These are phyloP conservation scores for Omphalotus guepiniiformis DNA, from an alignment of 768 basidiomycete genomes.

Conservation along the genomic window DNA sequence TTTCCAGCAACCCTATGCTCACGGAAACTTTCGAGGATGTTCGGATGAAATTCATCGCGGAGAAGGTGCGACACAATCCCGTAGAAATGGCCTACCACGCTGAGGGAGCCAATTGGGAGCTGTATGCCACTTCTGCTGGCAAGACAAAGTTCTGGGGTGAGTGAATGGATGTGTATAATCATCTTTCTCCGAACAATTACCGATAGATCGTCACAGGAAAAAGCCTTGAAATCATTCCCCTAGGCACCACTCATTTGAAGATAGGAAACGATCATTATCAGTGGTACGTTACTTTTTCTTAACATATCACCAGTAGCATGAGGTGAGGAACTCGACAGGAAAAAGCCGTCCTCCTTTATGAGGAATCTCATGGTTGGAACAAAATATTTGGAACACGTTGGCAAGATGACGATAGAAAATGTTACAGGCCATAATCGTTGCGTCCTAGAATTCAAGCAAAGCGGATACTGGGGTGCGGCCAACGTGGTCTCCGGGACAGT, in stretches of 20 bases:
- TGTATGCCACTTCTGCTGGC: constrained; percentile 72
- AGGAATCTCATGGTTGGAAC: constrained; percentile 87
- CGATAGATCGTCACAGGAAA: constrained; percentile 53
- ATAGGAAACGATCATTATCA: constrained; percentile 65
- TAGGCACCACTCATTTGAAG: constrained; percentile 63
- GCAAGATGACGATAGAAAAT: constrained; percentile 75
- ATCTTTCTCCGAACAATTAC: constrained; percentile 6
- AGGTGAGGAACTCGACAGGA: too few relatives aligned
- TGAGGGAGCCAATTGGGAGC: constrained; percentile 72
- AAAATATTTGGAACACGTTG: constrained; percentile 85
- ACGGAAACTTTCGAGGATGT: constrained; percentile 85
- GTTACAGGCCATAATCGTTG: constrained; percentile 50
- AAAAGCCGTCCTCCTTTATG: constrained; percentile 84
- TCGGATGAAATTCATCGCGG: constrained; percentile 78
- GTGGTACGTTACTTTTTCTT: constrained; percentile 65
- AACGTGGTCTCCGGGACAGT: constrained; percentile 69
- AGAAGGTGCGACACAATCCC: constrained; percentile 85
- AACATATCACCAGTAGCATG: neutral
- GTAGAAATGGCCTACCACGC: constrained; percentile 85
- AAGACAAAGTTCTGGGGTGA: constrained; percentile 90
- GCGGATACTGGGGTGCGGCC: constrained; percentile 76
- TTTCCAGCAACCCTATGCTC: constrained; percentile 77
- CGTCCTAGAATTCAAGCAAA: constrained; percentile 81
- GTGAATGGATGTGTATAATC: constrained; percentile 21
- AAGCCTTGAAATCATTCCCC: constrained; percentile 81